Base-by-base conservation (phyloP, 2,329 filamentous ascomycete species). In the Diatrype stigma region DNA sequence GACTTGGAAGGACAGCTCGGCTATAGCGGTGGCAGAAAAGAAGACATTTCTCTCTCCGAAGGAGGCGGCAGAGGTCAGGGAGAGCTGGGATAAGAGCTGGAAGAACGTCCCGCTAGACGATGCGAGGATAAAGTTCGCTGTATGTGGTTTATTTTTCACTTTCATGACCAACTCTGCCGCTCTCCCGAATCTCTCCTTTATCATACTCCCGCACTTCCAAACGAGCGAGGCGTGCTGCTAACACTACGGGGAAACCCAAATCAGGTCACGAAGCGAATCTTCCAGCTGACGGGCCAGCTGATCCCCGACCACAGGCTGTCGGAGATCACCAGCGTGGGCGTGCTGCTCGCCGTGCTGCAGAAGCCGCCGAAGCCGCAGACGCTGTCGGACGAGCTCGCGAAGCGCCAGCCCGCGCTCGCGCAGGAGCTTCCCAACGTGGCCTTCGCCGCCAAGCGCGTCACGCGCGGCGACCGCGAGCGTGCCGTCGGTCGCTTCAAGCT, bases 191-290 rank as follows among this genome's bases (percentile, higher is more conserved):
- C 30, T 34, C 7, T 14, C 30, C 30, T 14, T 14, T 14, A 7
- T 14, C 30, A 7, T 34, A 7, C 30, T 14, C 30, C 30, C 30
- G 14, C 7, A 34, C 7, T 14, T 14, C 30, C 30, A 34, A 34
- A 34, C 7, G 30, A 7, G n/a, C n/a, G n/a, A n/a, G n/a, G n/a
- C n/a, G n/a, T n/a, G n/a, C n/a, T n/a, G n/a, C n/a, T n/a, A n/a
- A n/a, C n/a, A n/a, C n/a, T n/a, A n/a, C n/a, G n/a, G n/a, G n/a
- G n/a, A n/a, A n/a, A n/a, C n/a, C n/a, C n/a, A n/a, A n/a, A n/a
- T n/a, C 59, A 96, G 92, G 78, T 94, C 57, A 74, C 85, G 62
- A 96, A 96, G 73, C 86, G 90, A 52, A 74, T 91, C 54, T 83
- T 87, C 67, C 88, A 94, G 67, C 77, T 96, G 53, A 92, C 87